phyloP scores from a whole-genome alignment of 495 filamentous ascomycete genomes.

The Recurvomyces mirabilis region DNA sequence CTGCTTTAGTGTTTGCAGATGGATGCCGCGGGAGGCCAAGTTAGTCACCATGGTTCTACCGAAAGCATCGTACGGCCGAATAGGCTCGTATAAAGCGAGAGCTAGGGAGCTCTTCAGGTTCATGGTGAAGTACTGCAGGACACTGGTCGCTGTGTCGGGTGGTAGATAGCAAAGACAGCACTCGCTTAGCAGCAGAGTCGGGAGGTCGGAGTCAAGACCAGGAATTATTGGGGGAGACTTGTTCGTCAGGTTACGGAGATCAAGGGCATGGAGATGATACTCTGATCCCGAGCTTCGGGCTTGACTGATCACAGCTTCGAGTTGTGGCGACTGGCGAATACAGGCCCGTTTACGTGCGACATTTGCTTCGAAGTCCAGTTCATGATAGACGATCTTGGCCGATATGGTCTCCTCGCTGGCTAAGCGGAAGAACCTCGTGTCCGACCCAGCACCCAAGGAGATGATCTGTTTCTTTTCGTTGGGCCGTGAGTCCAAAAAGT shows the following conservation, averaged over 20 bases:
- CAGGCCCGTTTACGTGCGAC: conserved; percentile 14
- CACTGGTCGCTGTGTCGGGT: conserved; percentile 44
- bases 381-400: conserved; percentile 61
- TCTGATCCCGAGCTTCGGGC: conserved; percentile 11
- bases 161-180: conserved; percentile 87
- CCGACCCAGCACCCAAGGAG: conserved; percentile 86
- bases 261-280: conserved; percentile 72
- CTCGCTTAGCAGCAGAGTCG: conserved; percentile 81
- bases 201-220: conserved; percentile 37
- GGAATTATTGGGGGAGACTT: conserved; percentile 21
- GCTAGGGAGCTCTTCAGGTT: conserved; percentile 42
- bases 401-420: conserved; percentile 24
- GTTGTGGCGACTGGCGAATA: neutral
- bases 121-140: conserved; percentile 57
- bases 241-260: conserved; percentile 53
- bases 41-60: conserved; percentile 86
- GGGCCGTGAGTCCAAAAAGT: conserved; percentile 45
- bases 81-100: conserved; percentile 79
- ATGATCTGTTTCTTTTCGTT: conserved; percentile 62
- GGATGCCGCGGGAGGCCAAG: conserved; percentile 71
- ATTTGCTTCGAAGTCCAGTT: conserved; percentile 79
- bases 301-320: conserved; percentile 5
- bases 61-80: conserved; percentile 71
- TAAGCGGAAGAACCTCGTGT: conserved; percentile 75
- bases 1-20: conserved; percentile 65